A percentile compares a stretch with the other conserved stretches of the same genome.
Evolutionary conservation across 1,284 basidiomycete species (phyloP).

Genomic region (Sanguinoderma infundibulare): DNA sequence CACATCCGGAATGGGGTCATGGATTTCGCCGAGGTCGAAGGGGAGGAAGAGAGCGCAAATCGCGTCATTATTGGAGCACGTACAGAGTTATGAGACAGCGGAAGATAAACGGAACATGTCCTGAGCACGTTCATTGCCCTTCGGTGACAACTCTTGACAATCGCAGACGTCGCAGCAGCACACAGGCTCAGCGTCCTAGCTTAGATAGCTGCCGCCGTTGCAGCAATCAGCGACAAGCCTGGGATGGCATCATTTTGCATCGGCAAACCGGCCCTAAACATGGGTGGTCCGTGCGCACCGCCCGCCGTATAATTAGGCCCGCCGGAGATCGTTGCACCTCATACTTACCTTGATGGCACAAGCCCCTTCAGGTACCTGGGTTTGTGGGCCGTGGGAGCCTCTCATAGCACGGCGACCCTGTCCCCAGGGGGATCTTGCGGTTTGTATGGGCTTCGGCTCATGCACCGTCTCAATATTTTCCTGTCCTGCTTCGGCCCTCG

Average conservation of each 20-base stretch:
- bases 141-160: too few species aligned
- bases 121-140: slow-evolving; percentile 21
- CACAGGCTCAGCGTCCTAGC: not conserved
- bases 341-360: slow-evolving; percentile 47
- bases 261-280: slow-evolving; percentile 29
- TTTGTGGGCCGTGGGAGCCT: slow-evolving; percentile 47
- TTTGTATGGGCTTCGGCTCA: slow-evolving; percentile 70
- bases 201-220: not conserved
- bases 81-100: slow-evolving; percentile 1
- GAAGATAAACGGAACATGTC: not conserved
- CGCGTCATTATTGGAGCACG: slow-evolving; percentile 17
- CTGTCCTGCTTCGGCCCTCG: slow-evolving; percentile 60
- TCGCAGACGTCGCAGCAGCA: not conserved
- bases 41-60: slow-evolving; percentile 17
- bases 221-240: not conserved
- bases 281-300: slow-evolving; percentile 35
- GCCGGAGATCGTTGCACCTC: slow-evolving; percentile 28
- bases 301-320: slow-evolving; percentile 26
- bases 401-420: slow-evolving; percentile 77
- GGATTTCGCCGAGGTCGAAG: slow-evolving; percentile 12
- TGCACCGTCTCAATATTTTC: slow-evolving; percentile 76
- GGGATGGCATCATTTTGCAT: too few species aligned
- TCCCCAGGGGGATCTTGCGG: slow-evolving; percentile 51
- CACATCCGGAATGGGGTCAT: slow-evolving; percentile 22
- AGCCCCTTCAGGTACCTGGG: slow-evolving; percentile 45